A percentile compares a stretch with the other conserved stretches of the same genome.
Evolutionary conservation across 2,329 filamentous ascomycete genomes (phyloP).

Genomic region (Clathrospora elynae): DNA sequence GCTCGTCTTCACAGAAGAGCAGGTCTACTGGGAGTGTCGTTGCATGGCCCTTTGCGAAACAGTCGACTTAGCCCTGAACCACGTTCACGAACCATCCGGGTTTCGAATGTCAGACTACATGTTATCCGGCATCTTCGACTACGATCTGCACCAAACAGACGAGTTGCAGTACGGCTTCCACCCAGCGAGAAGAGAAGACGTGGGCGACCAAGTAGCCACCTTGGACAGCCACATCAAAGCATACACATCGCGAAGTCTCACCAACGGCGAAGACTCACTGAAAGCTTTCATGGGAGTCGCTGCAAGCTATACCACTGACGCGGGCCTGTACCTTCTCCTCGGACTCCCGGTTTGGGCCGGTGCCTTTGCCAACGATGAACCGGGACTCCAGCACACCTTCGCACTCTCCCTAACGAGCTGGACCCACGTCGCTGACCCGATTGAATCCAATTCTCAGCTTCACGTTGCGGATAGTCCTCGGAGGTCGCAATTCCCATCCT

Average conservation of each 20-base stretch:
- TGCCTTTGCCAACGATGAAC: constrained; percentile 2
- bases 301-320: constrained; percentile 2
- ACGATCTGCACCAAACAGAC: constrained; percentile 1
- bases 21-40: constrained; percentile 6
- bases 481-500: constrained; percentile 1
- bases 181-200: neutral
- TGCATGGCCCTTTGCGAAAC: constrained; percentile 5
- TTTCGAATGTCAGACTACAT: constrained; percentile 4
- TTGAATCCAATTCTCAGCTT: neutral
- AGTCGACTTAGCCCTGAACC: neutral
- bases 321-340: constrained; percentile 2
- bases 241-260: constrained; percentile 3
- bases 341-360: constrained; percentile 5
- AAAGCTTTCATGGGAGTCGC: constrained; percentile 7
- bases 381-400: constrained; percentile 5
- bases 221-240: constrained; percentile 2
- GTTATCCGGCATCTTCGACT: constrained; percentile 4
- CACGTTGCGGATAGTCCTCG: neutral
- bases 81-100: constrained; percentile 2
- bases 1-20: constrained; percentile 2
- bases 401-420: constrained; percentile 2
- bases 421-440: neutral
- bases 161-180: constrained; percentile 4
- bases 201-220: constrained; percentile 2
- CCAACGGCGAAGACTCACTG: neutral